These are phyloP conservation scores for Trichosanthes cucumerina DNA, from an alignment of 306 rosid genomes.

Conservation along the genomic window DNA sequence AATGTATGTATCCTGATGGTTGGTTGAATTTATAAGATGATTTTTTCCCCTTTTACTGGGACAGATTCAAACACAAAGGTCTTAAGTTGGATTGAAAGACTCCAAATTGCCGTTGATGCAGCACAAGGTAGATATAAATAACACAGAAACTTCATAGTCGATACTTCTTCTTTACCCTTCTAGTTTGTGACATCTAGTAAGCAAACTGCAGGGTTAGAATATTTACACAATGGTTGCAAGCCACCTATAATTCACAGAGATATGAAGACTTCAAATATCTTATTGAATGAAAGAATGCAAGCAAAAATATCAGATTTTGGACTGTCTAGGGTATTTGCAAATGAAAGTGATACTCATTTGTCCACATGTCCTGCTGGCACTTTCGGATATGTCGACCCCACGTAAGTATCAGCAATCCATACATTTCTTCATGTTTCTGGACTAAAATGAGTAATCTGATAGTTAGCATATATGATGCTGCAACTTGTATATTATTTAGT, in stretches of 20 bases:
- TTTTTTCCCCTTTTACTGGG: not conserved
- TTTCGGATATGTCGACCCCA: slow-evolving; percentile 22
- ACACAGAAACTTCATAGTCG: not conserved
- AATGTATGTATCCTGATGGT: not conserved
- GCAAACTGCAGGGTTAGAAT: slow-evolving; percentile 15
- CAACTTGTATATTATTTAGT: not conserved
- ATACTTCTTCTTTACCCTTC: not conserved
- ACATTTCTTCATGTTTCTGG: not conserved
- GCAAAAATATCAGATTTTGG: slow-evolving; percentile 26
- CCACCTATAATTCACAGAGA: slow-evolving; percentile 20
- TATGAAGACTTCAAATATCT: slow-evolving; percentile 22
- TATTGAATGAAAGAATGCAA: slow-evolving; percentile 20
- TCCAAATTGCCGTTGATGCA: slow-evolving; percentile 15
- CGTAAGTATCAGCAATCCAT: slow-evolving; percentile 13
- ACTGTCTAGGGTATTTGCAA: slow-evolving; percentile 12
- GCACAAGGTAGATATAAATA: slow-evolving; percentile 16
- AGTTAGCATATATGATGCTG: not conserved
- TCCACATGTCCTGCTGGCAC: slow-evolving; percentile 19
- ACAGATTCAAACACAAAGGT: slow-evolving; percentile 8
- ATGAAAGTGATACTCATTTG: slow-evolving; percentile 15
- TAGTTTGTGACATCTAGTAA: not conserved
- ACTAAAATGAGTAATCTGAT: not conserved
- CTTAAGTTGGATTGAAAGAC: slow-evolving; percentile 19
- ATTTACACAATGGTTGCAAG: slow-evolving; percentile 18
- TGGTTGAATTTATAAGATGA: not conserved